phyloP scores from a whole-genome alignment of 768 basidiomycete genomes.

The Hydnum rufescens region DNA sequence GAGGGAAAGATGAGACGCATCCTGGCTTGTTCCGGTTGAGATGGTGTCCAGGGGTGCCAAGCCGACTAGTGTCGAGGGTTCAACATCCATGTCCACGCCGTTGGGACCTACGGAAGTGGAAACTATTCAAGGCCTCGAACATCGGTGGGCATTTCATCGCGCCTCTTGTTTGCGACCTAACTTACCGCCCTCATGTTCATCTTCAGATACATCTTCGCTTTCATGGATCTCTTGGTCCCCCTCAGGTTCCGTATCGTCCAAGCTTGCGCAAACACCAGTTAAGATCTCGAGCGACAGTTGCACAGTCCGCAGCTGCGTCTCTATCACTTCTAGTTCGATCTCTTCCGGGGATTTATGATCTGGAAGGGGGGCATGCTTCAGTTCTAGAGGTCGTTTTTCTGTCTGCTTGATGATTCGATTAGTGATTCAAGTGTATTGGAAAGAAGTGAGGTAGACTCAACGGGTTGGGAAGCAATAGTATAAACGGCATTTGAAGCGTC shows the following conservation, averaged over 20 bases:
- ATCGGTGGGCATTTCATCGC: too few relatives aligned
- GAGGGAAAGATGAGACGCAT: conserved; percentile 24
- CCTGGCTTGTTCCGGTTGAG: neutral
- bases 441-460: conserved; percentile 14
- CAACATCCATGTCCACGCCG: too few relatives aligned
- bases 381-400: conserved; percentile 19
- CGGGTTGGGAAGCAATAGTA: conserved; percentile 22
- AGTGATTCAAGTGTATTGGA: neutral
- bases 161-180: neutral
- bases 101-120: too few relatives aligned
- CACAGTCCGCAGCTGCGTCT: conserved; percentile 48
- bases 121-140: too few relatives aligned
- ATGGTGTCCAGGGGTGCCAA: too few relatives aligned
- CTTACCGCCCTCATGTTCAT: conserved; percentile 16
- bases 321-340: conserved; percentile 50
- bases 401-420: too few relatives aligned
- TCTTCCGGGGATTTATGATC: conserved; percentile 59
- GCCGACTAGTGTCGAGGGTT: too few relatives aligned
- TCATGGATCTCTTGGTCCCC: conserved; percentile 20
- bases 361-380: conserved; percentile 47
- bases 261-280: conserved; percentile 69
- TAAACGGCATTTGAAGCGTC: conserved; percentile 19
- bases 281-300: conserved; percentile 76
- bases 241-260: conserved; percentile 35
- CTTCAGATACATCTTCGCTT: conserved; percentile 26